Conservation (phyloP, 1,139 yeast species). For the Suhomyces choctaworum region DNA sequence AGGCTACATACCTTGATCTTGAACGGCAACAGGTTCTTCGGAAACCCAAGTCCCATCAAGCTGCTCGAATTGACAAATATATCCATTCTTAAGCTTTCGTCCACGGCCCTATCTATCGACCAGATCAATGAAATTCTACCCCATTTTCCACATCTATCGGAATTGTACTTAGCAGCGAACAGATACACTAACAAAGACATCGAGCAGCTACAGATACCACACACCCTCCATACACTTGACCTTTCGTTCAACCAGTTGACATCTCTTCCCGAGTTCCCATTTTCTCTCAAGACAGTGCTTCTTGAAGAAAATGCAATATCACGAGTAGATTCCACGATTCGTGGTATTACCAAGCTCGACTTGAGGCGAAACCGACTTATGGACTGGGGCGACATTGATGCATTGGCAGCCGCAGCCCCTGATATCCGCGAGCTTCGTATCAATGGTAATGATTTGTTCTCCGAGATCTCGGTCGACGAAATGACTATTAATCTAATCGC, state of each 20-base stretch:
- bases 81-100: constrained; percentile 16
- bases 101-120: constrained; percentile 13
- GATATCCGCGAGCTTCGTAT: constrained; percentile 46
- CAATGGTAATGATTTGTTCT: constrained; percentile 53
- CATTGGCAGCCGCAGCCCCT: constrained; percentile 32
- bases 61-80: constrained; percentile 1
- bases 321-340: too few species aligned
- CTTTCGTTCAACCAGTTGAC: constrained; percentile 46
- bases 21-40: constrained; percentile 60
- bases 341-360: constrained; percentile 33
- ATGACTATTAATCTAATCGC: constrained; percentile 49
- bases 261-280: constrained; percentile 28
- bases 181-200: constrained; percentile 28
- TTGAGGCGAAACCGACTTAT: constrained; percentile 48
- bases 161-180: constrained; percentile 53
- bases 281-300: constrained; percentile 13
- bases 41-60: not conserved
- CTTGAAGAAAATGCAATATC: constrained; percentile 31
- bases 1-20: constrained; percentile 47
- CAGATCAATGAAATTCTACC: constrained; percentile 22
- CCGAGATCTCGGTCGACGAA: constrained; percentile 32
- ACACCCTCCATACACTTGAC: constrained; percentile 34
- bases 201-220: constrained; percentile 6
- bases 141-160: constrained; percentile 45
- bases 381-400: constrained; percentile 53